Conservation (phyloP, 345 rosid species). For the Heritiera littoralis region DNA sequence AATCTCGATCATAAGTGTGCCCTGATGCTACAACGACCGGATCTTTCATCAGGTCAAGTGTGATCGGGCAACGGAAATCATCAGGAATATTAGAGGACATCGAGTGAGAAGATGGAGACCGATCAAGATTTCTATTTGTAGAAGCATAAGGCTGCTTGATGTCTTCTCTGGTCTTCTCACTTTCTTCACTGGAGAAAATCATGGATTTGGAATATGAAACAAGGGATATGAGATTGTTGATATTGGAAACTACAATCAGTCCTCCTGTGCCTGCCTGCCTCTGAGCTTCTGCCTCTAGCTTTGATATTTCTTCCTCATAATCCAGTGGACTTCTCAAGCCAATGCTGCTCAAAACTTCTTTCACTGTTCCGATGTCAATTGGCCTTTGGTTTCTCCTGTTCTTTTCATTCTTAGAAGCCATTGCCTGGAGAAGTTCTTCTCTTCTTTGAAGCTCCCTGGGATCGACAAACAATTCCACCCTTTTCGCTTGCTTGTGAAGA, state of each 20-base stretch:
- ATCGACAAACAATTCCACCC: slow-evolving; percentile 48
- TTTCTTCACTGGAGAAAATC: slow-evolving; percentile 40
- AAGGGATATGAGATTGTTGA: slow-evolving; percentile 61
- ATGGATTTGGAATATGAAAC: slow-evolving; percentile 46
- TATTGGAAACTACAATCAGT: slow-evolving; percentile 56
- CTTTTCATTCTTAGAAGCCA: slow-evolving; percentile 44
- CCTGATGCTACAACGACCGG: slow-evolving; percentile 69
- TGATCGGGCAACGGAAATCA: slow-evolving; percentile 65
- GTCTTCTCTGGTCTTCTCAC: slow-evolving; percentile 30
- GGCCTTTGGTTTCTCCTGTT: slow-evolving; percentile 38
- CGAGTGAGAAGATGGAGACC: slow-evolving; percentile 45
- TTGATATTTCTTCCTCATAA: slow-evolving; percentile 55
- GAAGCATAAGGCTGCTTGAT: slow-evolving; percentile 24
- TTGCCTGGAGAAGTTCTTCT: slow-evolving; percentile 44
- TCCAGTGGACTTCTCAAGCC: slow-evolving; percentile 45
- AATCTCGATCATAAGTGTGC: slow-evolving; percentile 62
- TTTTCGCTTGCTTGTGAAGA: slow-evolving; percentile 59
- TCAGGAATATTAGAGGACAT: slow-evolving; percentile 44
- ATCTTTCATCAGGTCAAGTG: slow-evolving; percentile 67
- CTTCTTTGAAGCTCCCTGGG: slow-evolving; percentile 45
- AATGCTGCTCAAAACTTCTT: slow-evolving; percentile 45
- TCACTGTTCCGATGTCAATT: slow-evolving; percentile 35
- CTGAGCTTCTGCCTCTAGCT: slow-evolving; percentile 53
- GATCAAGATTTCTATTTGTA: slow-evolving; percentile 28
- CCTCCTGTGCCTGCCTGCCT: slow-evolving; percentile 76